Conservation (phyloP, 495 filamentous ascomycete species). For the Copromyces sp. region DNA sequence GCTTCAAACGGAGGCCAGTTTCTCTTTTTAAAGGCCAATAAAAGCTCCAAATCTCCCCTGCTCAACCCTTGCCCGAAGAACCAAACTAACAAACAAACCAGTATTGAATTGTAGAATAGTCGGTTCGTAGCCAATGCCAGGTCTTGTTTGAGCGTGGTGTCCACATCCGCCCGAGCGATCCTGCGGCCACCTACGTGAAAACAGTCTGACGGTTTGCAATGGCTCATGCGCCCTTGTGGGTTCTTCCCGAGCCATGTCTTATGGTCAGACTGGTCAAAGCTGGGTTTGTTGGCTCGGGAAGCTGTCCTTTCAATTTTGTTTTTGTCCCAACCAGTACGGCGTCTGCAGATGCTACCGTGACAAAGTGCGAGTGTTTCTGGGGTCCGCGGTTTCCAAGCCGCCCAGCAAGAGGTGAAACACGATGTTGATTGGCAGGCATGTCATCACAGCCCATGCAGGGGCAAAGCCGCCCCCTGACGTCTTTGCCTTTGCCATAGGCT, state of each 20-base stretch:
- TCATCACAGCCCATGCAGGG: neutral
- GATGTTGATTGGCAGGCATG: neutral
- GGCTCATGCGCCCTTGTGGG: neutral
- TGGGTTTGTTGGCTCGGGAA: neutral
- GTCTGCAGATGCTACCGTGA: neutral
- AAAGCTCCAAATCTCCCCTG: no score
- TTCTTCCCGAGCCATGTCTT: neutral
- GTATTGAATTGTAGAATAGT: neutral
- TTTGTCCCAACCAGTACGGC: neutral
- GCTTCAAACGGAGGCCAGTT: no score
- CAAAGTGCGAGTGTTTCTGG: neutral
- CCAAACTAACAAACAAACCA: no score
- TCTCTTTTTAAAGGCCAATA: no score
- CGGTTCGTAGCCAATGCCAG: neutral
- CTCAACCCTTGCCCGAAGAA: no score
- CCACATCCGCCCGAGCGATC: neutral
- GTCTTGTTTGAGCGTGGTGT: neutral
- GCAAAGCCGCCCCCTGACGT: neutral
- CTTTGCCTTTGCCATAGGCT: neutral
- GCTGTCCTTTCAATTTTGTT: neutral
- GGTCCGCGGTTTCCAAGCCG: neutral
- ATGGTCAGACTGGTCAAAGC: neutral
- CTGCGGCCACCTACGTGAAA: neutral
- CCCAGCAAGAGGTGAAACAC: neutral
- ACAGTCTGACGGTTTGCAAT: neutral